Evolutionary conservation across 148 eudicot species (phyloP).

Genomic region (Nyssa sinensis): DNA sequence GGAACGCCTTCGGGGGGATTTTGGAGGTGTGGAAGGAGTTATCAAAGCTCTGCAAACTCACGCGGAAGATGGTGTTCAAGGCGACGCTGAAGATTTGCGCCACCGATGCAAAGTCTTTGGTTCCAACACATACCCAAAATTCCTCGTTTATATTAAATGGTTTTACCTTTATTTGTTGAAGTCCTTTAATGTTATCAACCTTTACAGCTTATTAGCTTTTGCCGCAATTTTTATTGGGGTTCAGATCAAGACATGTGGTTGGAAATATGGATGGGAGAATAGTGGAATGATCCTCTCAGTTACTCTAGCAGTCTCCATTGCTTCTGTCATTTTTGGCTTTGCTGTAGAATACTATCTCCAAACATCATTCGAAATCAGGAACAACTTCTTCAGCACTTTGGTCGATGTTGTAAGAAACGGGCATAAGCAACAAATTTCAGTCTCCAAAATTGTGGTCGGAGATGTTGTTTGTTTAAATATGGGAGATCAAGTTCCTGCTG

Average conservation of each 20-base stretch:
- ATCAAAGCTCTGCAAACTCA: too few species aligned
- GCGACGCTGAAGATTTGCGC: too few species aligned
- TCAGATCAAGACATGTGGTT: constrained; percentile 6
- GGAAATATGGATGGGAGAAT: constrained; percentile 18
- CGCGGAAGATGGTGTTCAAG: too few species aligned
- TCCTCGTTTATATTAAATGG: too few species aligned
- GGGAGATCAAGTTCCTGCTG: constrained; percentile 21
- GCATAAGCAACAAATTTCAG: constrained; percentile 10
- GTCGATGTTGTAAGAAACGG: constrained; percentile 9
- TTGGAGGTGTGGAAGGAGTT: not conserved
- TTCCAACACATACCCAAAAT: too few species aligned
- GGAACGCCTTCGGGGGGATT: not conserved
- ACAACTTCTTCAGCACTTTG: not conserved
- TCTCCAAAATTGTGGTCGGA: constrained; percentile 13
- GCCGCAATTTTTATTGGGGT: not conserved
- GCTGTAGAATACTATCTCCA: constrained; percentile 14
- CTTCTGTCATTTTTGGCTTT: constrained; percentile 10
- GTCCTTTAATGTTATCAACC: too few species aligned
- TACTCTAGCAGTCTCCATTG: too few species aligned
- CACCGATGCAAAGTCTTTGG: too few species aligned
- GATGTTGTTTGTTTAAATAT: constrained; percentile 15
- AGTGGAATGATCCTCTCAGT: constrained; percentile 16
- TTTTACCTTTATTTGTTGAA: too few species aligned
- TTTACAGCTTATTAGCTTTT: too few species aligned
- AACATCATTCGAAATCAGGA: not conserved